Percentiles rank a stretch among this genome's conserved stretches.
Conservation (phyloP, 305 asterid species). For the Vinca major region DNA sequence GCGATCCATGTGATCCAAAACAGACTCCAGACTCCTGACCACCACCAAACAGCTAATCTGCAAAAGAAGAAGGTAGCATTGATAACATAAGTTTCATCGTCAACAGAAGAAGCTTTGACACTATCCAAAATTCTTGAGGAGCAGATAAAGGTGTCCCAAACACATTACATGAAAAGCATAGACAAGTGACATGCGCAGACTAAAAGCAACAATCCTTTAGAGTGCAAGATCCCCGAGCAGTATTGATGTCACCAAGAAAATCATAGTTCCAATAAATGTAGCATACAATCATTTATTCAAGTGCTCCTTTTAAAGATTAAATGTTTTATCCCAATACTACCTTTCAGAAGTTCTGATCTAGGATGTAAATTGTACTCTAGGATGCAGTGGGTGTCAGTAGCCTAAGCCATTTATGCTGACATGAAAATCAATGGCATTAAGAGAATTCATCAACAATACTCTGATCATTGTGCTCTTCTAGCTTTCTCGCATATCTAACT, state of each 20-base stretch:
- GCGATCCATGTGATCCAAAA: conserved; percentile 32
- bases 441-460: not conserved
- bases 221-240: not conserved
- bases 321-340: not conserved
- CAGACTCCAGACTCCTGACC: conserved; percentile 42
- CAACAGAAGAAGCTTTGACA: not conserved
- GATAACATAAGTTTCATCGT: not conserved
- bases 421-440: not conserved
- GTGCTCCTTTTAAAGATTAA: not conserved
- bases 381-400: not conserved
- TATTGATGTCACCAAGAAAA: not conserved
- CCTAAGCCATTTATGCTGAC: not conserved
- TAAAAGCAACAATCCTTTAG: not conserved
- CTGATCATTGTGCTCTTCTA: not conserved
- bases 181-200: not conserved
- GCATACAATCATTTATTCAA: not conserved
- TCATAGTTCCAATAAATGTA: not conserved
- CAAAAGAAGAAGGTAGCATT: conserved; percentile 24
- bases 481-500: not conserved
- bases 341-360: not conserved
- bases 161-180: not conserved
- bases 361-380: not conserved
- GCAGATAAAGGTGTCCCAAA: not conserved
- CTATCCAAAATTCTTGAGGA: not conserved
- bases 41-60: conserved; percentile 56